Evolutionary conservation across 169 alveolate genomes (phyloP), one percentile per base, ranked within the genome.

Genomic region (Eimeria maxima): DNA sequence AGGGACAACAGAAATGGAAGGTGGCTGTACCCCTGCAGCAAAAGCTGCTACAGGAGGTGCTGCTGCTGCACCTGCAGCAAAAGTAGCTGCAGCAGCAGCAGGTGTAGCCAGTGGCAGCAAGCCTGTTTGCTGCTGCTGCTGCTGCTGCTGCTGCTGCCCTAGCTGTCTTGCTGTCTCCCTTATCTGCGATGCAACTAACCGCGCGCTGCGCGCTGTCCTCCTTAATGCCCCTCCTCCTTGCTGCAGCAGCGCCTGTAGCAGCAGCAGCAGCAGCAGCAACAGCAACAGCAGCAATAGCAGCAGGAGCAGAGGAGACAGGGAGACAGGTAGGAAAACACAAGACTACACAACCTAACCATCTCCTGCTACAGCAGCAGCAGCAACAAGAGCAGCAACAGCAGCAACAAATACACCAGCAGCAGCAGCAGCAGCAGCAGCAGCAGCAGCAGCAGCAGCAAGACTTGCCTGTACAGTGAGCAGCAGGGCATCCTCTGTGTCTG

Each of bases 401-500:
- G 74, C 74, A 65, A n/a, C 74, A n/a, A 16, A 11, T 5, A n/a
- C 74, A 65, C 29, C 74, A 65, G 74, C n/a, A 65, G 18, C 74
- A 65, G 74, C 74, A 65, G 74, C 74, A 65, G 74, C 74, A 65
- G 24, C 74, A 65, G 74, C 74, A 65, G 74, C 74, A 65, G 74
- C 74, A 65, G 24, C 74, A 65, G 74, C 74, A 65, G 74, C 74
- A 65, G 74, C 74, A 65, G 74, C 74, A 73, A 20, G 53, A 73
- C 84, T 42, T 45, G 71, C 81, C 84, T 42, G 94, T 7, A 65
- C 69, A n/a, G 94, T 57, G 8, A 38, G 84, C 33, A 88, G 84
- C 69, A 63, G 84, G 33, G 81, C 47, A n/a, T 88, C 94, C 63
- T 60, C 94, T 11, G 86, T 47, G n/a, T 88, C 73, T 18, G 94